These are phyloP conservation scores for Alternaria novae-zelandiae DNA, from an alignment of 2,329 filamentous ascomycete species.

Conservation along the genomic window DNA sequence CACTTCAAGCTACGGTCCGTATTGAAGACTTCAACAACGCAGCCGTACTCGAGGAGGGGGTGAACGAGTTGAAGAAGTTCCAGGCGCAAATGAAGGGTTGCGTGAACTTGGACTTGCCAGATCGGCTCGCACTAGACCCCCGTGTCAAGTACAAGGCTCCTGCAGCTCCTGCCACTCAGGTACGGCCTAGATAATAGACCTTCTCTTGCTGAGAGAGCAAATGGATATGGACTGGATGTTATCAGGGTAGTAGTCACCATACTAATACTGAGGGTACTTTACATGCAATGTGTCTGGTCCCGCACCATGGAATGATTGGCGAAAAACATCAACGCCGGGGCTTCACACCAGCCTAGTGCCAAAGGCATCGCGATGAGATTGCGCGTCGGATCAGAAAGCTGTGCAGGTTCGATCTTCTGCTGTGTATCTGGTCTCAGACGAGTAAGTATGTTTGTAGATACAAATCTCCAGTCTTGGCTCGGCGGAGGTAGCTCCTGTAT, in stretches of 20 bases:
- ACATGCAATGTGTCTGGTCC: neutral
- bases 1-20: conserved; percentile 64
- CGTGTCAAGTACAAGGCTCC: conserved; percentile 59
- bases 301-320: neutral
- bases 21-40: conserved; percentile 63
- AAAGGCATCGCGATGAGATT: neutral
- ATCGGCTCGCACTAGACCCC: conserved; percentile 66
- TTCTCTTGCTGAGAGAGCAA: neutral
- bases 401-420: neutral
- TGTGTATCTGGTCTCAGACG: neutral
- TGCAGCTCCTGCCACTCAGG: conserved; percentile 16
- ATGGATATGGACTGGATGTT: neutral
- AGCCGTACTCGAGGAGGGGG: conserved; percentile 60
- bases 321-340: neutral
- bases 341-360: no score
- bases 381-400: neutral
- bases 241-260: neutral
- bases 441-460: neutral
- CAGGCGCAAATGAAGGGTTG: conserved; percentile 63
- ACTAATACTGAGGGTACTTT: neutral
- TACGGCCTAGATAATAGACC: conserved; percentile 25
- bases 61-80: conserved; percentile 61
- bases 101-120: conserved; percentile 63
- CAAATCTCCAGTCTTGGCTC: neutral
- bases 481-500: neutral